phyloP scores from a whole-genome alignment of 2,329 filamentous ascomycete species.

The Fusarium sp. region DNA sequence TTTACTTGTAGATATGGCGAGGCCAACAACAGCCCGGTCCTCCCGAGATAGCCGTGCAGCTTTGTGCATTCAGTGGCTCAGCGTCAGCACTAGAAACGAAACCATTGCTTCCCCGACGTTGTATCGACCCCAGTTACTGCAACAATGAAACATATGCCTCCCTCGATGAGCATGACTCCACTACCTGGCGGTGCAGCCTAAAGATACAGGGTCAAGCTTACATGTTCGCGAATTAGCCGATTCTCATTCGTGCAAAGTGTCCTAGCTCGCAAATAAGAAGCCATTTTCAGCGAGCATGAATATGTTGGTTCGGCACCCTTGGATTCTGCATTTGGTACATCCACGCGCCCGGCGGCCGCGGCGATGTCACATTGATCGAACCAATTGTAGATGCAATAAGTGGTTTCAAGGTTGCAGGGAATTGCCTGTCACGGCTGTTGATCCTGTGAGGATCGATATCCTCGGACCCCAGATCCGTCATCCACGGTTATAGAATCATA shows the following conservation, averaged over 20 bases:
- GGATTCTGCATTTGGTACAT: neutral
- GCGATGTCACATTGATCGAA: neutral
- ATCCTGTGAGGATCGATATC: neutral
- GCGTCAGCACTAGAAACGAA: neutral
- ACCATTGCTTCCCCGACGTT: neutral
- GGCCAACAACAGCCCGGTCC: neutral
- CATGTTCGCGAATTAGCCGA: neutral
- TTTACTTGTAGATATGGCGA: neutral
- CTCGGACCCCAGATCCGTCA: neutral
- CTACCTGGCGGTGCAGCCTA: neutral
- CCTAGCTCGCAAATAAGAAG: neutral
- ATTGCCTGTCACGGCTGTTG: neutral
- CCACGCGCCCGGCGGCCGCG: neutral
- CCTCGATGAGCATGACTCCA: neutral
- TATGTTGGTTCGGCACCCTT: neutral
- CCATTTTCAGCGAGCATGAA: neutral
- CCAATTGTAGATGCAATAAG: neutral
- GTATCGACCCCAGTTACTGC: neutral
- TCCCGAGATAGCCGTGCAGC: neutral
- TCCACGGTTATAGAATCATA: neutral
- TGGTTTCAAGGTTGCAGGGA: neutral
- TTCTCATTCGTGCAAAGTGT: neutral
- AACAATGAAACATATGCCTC: neutral
- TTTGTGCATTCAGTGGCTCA: neutral
- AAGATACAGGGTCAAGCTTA: neutral